Conservation (phyloP, 164 flowering plant genomes). For the Piper betle region DNA sequence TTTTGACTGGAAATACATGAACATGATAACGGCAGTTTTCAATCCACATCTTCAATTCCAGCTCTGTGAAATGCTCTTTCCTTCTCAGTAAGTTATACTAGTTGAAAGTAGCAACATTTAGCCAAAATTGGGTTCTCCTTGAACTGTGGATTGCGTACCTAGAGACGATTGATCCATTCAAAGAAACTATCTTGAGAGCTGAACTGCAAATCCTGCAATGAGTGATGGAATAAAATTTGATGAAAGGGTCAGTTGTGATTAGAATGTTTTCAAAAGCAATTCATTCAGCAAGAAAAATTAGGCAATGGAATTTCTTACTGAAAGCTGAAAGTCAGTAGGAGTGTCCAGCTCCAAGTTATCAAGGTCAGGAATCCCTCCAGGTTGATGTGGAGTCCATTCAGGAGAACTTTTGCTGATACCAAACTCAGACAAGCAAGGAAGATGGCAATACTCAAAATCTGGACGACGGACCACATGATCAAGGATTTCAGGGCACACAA, state of each 20-base stretch:
- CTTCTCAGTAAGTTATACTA: too few relatives aligned
- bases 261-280: background rate
- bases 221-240: too few relatives aligned
- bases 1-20: too few relatives aligned
- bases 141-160: slow-evolving; percentile 6
- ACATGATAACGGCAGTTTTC: too few relatives aligned
- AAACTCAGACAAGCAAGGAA: slow-evolving; percentile 6
- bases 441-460: slow-evolving; percentile 12
- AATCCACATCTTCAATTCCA: too few relatives aligned
- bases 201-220: slow-evolving; percentile 67
- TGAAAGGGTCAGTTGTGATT: background rate
- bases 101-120: too few relatives aligned
- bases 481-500: slow-evolving; percentile 47
- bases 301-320: slow-evolving; percentile 36
- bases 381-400: slow-evolving; percentile 9
- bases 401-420: slow-evolving; percentile 3
- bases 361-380: slow-evolving; percentile 39
- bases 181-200: slow-evolving; percentile 53
- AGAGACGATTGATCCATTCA: slow-evolving; percentile 39
- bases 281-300: background rate
- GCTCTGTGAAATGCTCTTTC: too few relatives aligned
- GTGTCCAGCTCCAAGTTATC: slow-evolving; percentile 40
- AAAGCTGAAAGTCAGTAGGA: slow-evolving; percentile 44
- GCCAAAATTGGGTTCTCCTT: slow-evolving; percentile 14
- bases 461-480: slow-evolving; percentile 16